Percentiles rank a stretch among this genome's conserved stretches.
Conservation (phyloP, 108 stramenopile species). For the Cyclotella distinguenda region DNA sequence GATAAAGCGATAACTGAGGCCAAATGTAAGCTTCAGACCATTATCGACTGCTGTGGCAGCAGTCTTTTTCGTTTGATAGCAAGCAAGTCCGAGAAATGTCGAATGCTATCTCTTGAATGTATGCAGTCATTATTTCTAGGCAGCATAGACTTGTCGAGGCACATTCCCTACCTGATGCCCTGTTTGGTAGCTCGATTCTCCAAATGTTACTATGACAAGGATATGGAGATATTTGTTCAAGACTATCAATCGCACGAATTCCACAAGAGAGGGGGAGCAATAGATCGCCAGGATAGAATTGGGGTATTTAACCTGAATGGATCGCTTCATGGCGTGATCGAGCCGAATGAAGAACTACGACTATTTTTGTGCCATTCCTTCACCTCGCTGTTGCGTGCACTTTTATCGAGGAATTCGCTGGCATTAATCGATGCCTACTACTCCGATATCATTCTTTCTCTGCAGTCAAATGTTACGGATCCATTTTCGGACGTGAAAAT, state of each 20-base stretch:
- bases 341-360: conserved; percentile 59
- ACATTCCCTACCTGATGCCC: conserved; percentile 56
- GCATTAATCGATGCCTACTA: conserved; percentile 53
- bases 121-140: conserved; percentile 35
- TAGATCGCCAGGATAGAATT: conserved; percentile 49
- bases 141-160: conserved; percentile 38
- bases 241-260: conserved; percentile 49
- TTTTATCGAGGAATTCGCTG: conserved; percentile 6
- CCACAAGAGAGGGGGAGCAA: conserved; percentile 61
- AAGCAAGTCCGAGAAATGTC: conserved; percentile 44
- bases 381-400: conserved; percentile 31
- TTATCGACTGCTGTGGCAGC: conserved; percentile 37
- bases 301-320: conserved; percentile 13
- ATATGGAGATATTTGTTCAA: conserved; percentile 61
- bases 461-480: conserved; percentile 51
- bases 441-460: conserved; percentile 50
- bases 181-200: conserved; percentile 48
- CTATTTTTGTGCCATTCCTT: conserved; percentile 42
- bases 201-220: conserved; percentile 47
- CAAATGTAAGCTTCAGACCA: conserved; percentile 21
- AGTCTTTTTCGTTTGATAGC: conserved; percentile 29
- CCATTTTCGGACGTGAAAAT: conserved; percentile 54
- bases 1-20: too few relatives aligned
- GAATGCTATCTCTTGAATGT: conserved; percentile 43
- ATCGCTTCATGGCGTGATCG: conserved; percentile 35